Evolutionary conservation across 2,329 filamentous ascomycete species (phyloP), one percentile per base, ranked within the genome.

Genomic region (Claviceps purpurea): DNA sequence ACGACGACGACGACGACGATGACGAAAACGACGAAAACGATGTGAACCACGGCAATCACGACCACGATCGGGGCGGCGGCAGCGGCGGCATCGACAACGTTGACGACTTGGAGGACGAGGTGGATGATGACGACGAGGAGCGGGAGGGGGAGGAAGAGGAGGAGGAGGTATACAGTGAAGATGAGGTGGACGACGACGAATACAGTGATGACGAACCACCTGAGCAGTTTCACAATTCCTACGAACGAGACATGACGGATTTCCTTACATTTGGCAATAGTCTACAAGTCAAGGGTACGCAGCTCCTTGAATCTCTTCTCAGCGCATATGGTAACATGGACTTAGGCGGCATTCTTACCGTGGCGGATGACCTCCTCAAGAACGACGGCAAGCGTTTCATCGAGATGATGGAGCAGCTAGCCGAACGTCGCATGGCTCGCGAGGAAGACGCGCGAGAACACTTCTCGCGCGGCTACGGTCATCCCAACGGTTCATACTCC

Each of bases 331-430:
- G 68, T 72, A 71, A 71, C 69, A 68, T 69, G 67, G 68, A 69
- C 63, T 69, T 78, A 89, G 90, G 93, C 75, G 94, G 93, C 66
- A 96, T 98, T 70, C 82, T 98, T 67, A 98, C 93, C 59, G 93
- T 98, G 64, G 93, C 93, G 68, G 93, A 98, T 74, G 93, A 98
- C 71, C 77, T 98, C 58, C 79, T 98, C 57, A 97, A 97, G 70
- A 98, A 98, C 70, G 93, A 98, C 69, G 93, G 93, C 63, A 95
- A 95, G 70, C 95, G 95, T 65, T 98, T 98, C 73, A 98, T 98
- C 70, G 93, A 98, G 68, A 98, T 98, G 93, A 98, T 98, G 93
- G 93, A 98, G 69, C 91, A 97, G 72, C 79, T 98, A 61, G 93
- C 93, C 40, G 93, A 98, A 72, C 87, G 91, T 62, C 82, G 93